Evolutionary conservation across 805 yeast genomes (phyloP), one percentile per base, ranked within the genome.

Genomic region (Pichia nanzhaoensis): DNA sequence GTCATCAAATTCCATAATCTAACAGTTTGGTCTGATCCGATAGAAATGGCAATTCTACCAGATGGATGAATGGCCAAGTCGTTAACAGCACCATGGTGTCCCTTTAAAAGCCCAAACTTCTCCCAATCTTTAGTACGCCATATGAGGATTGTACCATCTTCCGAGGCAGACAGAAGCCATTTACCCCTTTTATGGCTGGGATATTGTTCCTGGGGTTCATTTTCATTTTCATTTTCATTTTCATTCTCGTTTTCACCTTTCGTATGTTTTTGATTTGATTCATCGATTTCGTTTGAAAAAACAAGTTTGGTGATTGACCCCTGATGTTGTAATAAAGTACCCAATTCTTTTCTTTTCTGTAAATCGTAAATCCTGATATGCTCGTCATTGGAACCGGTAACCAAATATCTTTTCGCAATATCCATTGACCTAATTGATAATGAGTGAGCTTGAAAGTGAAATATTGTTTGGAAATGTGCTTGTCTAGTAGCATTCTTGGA

Each of bases 91-190:
- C 79, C 91, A 37, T 74, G 74, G 65, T 91, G 98, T 12, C 97
- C 98, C 62, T 89, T 89, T 63, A 93, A 69, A 13, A 82, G 79
- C 4, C 93, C 95, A 61, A 87, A 81, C 36, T 80, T 74, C 60
- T 93, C 98, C 99, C 99, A 93, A 66, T 93, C 99, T 62, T 86
- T 88, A 3, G 93, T 84, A 63, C 98, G 74, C 99, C 99, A 93
- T 35, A 93, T 75, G 42, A 88, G 77, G 39, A 93, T 80, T 48
- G 80, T 82, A 20, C 96, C 95, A 61, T 93, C 98, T 37, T 85
- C 95, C 2, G 90, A 84, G 1, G 93, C 95, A 12, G 95, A 83
- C 21, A 93, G 66, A 31, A 93, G 71, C 99, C 99, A 93, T 58
- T 82, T 88, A 3, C 88, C 89, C n/a, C 71, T 65, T 44, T 74